Evolutionary conservation across 2,329 filamentous ascomycete species (phyloP).

Genomic region (Macrophomina phaseolina): DNA sequence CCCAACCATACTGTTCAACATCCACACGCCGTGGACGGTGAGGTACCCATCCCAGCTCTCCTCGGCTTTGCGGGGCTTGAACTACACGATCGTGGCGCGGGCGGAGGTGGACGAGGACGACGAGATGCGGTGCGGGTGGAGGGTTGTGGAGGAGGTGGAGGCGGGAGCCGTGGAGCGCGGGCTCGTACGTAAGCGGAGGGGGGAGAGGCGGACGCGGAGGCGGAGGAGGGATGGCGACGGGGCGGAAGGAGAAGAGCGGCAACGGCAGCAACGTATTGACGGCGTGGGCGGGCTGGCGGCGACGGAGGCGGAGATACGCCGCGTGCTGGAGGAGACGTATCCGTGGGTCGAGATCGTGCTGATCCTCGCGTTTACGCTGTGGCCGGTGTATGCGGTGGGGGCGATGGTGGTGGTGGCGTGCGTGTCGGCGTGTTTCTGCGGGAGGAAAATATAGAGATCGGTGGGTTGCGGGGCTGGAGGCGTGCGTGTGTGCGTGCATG

Average conservation of each 20-base stretch:
- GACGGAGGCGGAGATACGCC: background rate
- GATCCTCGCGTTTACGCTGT: background rate
- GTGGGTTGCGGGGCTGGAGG: too few species aligned
- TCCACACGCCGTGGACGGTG: conserved; percentile 2
- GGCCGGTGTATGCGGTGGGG: background rate
- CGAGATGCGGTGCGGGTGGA: background rate
- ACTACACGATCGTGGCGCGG: background rate
- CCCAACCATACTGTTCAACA: background rate
- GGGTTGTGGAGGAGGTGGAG: background rate
- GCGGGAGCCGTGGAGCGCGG: background rate
- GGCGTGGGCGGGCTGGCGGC: background rate
- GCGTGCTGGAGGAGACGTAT: background rate
- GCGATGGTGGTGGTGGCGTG: background rate
- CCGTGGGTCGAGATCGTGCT: background rate
- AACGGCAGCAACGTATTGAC: background rate
- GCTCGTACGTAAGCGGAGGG: background rate
- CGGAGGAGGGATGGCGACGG: background rate
- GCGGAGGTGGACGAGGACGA: background rate
- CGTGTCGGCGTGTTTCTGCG: background rate
- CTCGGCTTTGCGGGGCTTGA: background rate
- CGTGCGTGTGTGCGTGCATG: too few species aligned
- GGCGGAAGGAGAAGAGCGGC: background rate
- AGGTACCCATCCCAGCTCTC: background rate
- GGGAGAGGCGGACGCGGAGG: background rate
- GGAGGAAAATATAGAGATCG: background rate